Percentiles rank a stretch among this genome's conserved stretches.
These are phyloP conservation scores for Syzygium aqueum DNA, from an alignment of 345 rosid genomes.

Conservation along the genomic window DNA sequence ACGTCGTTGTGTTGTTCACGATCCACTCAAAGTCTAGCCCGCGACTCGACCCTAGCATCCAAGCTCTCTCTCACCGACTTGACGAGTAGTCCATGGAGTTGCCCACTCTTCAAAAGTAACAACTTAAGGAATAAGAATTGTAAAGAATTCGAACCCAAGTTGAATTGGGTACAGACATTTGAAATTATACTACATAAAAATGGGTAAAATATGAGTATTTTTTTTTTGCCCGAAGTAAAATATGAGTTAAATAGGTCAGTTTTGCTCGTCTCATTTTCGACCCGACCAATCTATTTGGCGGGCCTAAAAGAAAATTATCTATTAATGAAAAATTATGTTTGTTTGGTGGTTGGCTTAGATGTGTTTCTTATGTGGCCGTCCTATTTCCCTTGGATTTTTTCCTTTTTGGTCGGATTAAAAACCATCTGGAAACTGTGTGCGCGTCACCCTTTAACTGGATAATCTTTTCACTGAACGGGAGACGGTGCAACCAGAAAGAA, in stretches of 20 bases:
- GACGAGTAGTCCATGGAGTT: neutral
- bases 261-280: accelerated
- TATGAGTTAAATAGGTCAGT: neutral
- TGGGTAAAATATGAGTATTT: too few relatives aligned
- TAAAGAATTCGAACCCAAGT: neutral
- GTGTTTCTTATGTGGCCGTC: neutral
- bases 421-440: neutral
- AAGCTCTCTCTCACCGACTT: neutral
- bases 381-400: neutral
- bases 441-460: neutral
- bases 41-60: neutral
- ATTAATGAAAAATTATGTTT: neutral
- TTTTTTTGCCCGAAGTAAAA: too few relatives aligned
- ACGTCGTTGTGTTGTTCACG: neutral
- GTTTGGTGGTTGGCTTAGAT: neutral
- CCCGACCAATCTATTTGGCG: accelerated
- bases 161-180: accelerated
- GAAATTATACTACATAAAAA: neutral
- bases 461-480: neutral
- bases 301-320: neutral
- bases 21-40: neutral
- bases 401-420: neutral
- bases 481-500: neutral
- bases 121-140: neutral
- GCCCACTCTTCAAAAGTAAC: accelerated